Percentiles rank a stretch among this genome's conserved stretches.
Conservation (phyloP, 768 basidiomycete species). For the Suillus occidentalis region DNA sequence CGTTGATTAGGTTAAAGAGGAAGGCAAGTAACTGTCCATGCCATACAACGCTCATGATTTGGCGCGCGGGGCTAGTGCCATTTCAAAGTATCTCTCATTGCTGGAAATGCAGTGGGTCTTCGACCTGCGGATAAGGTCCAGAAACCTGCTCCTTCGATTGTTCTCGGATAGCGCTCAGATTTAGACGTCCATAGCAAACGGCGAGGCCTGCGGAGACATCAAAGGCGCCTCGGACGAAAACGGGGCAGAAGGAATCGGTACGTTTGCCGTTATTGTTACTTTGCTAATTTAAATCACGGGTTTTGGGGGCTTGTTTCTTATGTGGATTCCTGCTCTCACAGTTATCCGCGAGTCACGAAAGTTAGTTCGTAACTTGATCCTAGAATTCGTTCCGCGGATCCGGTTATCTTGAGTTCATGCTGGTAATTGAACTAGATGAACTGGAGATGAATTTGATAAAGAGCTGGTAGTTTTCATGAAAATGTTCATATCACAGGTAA, state of each 20-base stretch:
- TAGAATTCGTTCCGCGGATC: conserved; percentile 59
- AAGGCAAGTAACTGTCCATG: conserved; percentile 31
- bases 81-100: conserved; percentile 12
- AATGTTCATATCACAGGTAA: no score
- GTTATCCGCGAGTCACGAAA: conserved; percentile 47
- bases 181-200: conserved; percentile 12
- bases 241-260: conserved; percentile 45
- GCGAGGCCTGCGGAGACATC: conserved; percentile 13
- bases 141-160: conserved; percentile 34
- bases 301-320: conserved; percentile 25
- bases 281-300: neutral
- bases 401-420: conserved; percentile 34
- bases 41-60: conserved; percentile 9
- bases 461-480: no score
- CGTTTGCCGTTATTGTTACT: conserved; percentile 8
- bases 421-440: conserved; percentile 5
- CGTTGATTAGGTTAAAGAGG: conserved; percentile 12
- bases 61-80: neutral
- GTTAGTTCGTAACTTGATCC: conserved; percentile 64
- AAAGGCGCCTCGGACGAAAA: conserved; percentile 29
- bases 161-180: conserved; percentile 37
- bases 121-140: neutral
- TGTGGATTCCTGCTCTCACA: conserved; percentile 53
- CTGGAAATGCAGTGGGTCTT: neutral
- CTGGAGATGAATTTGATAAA: no score